Evolutionary conservation across 2,329 filamentous ascomycete genomes (phyloP), one percentile per base, ranked within the genome.

Genomic region (Trichoderma cornu-damae): DNA sequence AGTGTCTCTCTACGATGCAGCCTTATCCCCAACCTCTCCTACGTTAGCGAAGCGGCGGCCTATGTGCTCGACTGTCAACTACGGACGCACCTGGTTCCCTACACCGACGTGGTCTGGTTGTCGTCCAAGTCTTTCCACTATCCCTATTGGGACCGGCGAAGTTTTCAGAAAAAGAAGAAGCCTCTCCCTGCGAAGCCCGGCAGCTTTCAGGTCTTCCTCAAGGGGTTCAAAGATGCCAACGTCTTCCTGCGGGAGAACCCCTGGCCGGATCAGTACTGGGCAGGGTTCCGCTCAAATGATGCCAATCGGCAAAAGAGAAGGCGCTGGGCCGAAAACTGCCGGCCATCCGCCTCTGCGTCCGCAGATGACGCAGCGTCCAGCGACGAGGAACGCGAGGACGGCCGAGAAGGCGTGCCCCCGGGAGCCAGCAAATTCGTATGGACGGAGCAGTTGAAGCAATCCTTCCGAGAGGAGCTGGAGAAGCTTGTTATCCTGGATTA

Each of bases 61-160:
- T 99, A 96, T 71, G 90, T 96, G 5, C 85, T 99, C 52, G 94
- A 99, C 72, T 86, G 83, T 64, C 91, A 96, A 68, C 78, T 99
- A 49, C 87, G 87, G 65, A 97, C 94, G 18, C 85, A 96, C 69
- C 80, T 99, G 64, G 95, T 99, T 4, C 94, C 94, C 0, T 97
- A 96, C 67, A 99, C 94, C 40, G 94, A 96, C 66, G 90, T 99
- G 38, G 91, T 97, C 32, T 89, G 88, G 68, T 79, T 99, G 24
- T 95, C 93, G 5, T 97, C 94, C 16, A 97, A 96, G 71, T 95
- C 92, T 1, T 99, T 99, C 71, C 92, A 95, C 72, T 99, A 99
- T 69, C 94, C 96, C 59, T 97, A 94, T 71, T 99, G 92, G 92
- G 92, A 96, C 68, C 85, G 93, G 18, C 83, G 92, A 67, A 90